phyloP scores from a whole-genome alignment of 2,329 filamentous ascomycete genomes.

The Neonectria faginata region DNA sequence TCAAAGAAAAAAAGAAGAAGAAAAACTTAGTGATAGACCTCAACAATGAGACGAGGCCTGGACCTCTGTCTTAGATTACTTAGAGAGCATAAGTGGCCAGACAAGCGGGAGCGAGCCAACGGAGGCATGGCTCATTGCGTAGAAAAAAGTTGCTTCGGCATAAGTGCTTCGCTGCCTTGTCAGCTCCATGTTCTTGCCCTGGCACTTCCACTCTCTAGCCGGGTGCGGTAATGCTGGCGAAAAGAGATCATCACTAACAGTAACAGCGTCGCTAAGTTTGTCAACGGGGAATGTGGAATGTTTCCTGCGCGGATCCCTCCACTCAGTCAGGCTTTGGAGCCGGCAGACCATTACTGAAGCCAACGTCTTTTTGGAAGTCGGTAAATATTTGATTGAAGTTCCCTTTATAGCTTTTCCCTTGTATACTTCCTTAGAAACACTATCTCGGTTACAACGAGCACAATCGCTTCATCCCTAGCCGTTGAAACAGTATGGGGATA shows the following conservation, averaged over 20 bases:
- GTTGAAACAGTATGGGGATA: neutral
- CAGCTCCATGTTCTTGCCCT: constrained; percentile 28
- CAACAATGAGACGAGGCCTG: no score
- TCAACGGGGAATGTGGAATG: constrained; percentile 30
- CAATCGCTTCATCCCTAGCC: neutral
- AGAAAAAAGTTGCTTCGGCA: no score
- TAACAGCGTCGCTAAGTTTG: constrained; percentile 29
- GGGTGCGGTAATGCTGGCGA: no score
- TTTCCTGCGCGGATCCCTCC: constrained; percentile 37
- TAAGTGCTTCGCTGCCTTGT: constrained; percentile 39
- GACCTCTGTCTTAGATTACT: constrained; percentile 30
- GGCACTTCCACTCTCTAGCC: no score
- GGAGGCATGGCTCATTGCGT: no score
- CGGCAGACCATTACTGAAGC: constrained; percentile 45
- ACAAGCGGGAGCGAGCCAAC: no score
- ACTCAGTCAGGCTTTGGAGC: constrained; percentile 41
- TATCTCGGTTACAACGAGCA: neutral
- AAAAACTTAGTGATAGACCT: no score
- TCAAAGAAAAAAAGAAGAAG: no score
- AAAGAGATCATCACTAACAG: constrained; percentile 29
- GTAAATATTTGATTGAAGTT: constrained; percentile 31
- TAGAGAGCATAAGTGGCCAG: no score
- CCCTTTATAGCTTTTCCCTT: neutral
- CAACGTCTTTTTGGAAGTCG: constrained; percentile 39
- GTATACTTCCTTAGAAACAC: neutral